A percentile compares a stretch with the other conserved stretches of the same genome.
These are phyloP conservation scores for Saturnispora saitoi DNA, from an alignment of 805 yeast species.

Conservation along the genomic window DNA sequence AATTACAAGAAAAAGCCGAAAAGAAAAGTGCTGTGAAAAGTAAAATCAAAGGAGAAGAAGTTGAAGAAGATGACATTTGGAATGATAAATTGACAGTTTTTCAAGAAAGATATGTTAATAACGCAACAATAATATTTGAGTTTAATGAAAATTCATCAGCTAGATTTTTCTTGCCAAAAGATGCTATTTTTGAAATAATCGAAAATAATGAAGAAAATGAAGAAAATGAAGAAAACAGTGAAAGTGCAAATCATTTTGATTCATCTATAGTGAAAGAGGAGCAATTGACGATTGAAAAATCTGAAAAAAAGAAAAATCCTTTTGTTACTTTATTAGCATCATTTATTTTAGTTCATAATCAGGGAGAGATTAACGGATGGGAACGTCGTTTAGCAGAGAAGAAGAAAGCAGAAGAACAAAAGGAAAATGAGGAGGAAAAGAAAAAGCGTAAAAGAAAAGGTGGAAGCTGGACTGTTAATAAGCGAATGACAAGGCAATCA, in stretches of 20 bases:
- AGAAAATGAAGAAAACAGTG: slow-evolving; percentile 14
- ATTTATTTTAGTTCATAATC: slow-evolving; percentile 43
- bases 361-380: slow-evolving; percentile 38
- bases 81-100: slow-evolving; percentile 65
- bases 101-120: slow-evolving; percentile 59
- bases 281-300: slow-evolving; percentile 3
- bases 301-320: slow-evolving; percentile 12
- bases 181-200: slow-evolving; percentile 59
- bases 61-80: slow-evolving; percentile 21
- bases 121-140: slow-evolving; percentile 77
- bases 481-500: slow-evolving; percentile 23
- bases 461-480: slow-evolving; percentile 22
- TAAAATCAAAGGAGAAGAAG: slow-evolving; percentile 12
- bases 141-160: slow-evolving; percentile 71
- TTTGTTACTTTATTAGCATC: slow-evolving; percentile 39
- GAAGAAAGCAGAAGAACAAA: slow-evolving; percentile 20
- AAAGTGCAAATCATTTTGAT: slow-evolving; percentile 11
- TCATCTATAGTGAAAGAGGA: slow-evolving; percentile 15
- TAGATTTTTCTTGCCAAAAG: slow-evolving; percentile 67
- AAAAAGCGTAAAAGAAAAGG: slow-evolving; percentile 15
- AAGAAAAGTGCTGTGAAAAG: slow-evolving; percentile 11
- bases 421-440: slow-evolving; percentile 21
- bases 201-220: slow-evolving; percentile 28
- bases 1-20: slow-evolving; percentile 16
- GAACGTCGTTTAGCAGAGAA: slow-evolving; percentile 30